Base-by-base conservation (phyloP, 31 red algal species). In the Porphyra umbilicalis region DNA sequence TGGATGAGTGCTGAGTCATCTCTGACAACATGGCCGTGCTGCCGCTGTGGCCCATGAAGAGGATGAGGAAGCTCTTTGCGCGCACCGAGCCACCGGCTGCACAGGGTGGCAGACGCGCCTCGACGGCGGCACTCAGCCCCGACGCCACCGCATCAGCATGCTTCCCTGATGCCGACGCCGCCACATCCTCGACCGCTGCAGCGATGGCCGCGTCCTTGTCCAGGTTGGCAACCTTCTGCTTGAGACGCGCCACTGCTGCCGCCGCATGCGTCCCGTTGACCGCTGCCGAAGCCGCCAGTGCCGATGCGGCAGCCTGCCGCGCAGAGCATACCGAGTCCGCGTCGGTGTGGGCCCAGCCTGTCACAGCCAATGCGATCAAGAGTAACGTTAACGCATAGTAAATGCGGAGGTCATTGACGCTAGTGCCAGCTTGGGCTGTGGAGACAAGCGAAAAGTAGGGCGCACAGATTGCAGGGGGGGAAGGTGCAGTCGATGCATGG, bases 11-110 rank as follows among this genome's bases (percentile, higher is more conserved):
- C 36, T 79, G 77, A 13, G 82, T 42, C 18, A 94, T 84, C 35
- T 90, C 88, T 7, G 91, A 87, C 10, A 84, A 85, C 40, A 87
- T 83, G 7, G 91, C 91, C 30, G 91, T 89, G 35, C 84, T 87
- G 33, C 91, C 91, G 13, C 82, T 87, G 79, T 90, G 91, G 6
- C 91, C 91, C 91, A 94, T 94, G 13, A 94, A 94, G 2, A 86
- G 81, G 25, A 94, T 80, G n/a, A 94, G 79, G 67, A 94, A 94
- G 29, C 86, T 79, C 57, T 90, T 89, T 16, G 91, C 91, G 44
- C 91, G 57, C 57, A 71, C 57, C 11, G 57, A 13, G 57, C 57
- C 57, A 29, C 57, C 57, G 25, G 57, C 57, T 29, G 57, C 57
- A 8, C 57, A 71, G 25, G 57, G 57, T 8, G 57, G 57, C 57